Evolutionary conservation across 2,329 filamentous ascomycete genomes (phyloP), one percentile per base, ranked within the genome.

Genomic region (Pyricularia sp.): DNA sequence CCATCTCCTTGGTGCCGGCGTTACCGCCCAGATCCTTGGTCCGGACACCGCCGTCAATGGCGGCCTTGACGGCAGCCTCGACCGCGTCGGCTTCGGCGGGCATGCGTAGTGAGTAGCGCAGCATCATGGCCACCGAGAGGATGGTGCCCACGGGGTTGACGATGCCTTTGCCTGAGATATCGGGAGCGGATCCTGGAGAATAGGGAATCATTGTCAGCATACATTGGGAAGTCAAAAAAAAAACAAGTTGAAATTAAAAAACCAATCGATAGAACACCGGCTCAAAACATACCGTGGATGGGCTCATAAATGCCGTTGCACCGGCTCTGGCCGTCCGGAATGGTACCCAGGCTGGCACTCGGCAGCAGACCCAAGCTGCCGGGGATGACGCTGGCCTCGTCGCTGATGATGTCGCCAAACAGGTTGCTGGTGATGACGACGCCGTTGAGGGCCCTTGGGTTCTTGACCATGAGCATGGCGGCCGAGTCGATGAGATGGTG

Each of bases 401-500:
- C 93, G 73, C 85, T 90, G 73, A 99, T 92, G 74, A 97, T 97
- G 76, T 97, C 93, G 68, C 93, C 94, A 74, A 96, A 96, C 70
- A 97, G 75, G 77, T 97, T 99, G 81, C 88, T 93, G 13, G 93
- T 96, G 68, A 97, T 87, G 61, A 97, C 85, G 44, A 97, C 86
- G 64, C 93, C 94, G 75, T 97, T 97, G 64, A 97, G 82, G 26
- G 86, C 85, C 12, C 88, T 82, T 10, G 93, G 93, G 78, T 93
- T 93, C 87, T 96, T 97, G 73, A 97, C 85, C 89, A 97, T 91
- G 70, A 97, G 81, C 93, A 97, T 97, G 69, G 93, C 93, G n/a
- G 93, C 93, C 65, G 87, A 91, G 79, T 97, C 93, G 74, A 97
- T 96, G 63, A 97, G 84, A 75, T 97, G 93, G 76, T 96, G 93